Percentiles rank a stretch among this genome's conserved stretches.
phyloP scores from a whole-genome alignment of 805 yeast species.

The Kuraishia ogatae region DNA sequence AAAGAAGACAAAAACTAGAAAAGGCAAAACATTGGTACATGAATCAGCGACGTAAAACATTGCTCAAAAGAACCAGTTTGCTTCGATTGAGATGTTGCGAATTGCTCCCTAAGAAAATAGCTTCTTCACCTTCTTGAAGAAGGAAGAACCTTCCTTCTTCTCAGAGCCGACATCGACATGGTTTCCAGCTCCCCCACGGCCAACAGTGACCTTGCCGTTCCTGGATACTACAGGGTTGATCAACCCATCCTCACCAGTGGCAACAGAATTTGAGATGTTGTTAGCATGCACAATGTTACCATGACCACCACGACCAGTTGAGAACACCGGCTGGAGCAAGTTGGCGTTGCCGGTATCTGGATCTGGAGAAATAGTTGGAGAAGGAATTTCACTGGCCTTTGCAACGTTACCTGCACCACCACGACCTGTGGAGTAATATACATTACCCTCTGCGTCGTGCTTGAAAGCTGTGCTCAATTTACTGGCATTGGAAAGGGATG shows the following conservation, averaged over 20 bases:
- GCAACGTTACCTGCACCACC: conserved; percentile 50
- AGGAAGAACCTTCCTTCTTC: background rate
- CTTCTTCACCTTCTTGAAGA: conserved; percentile 4
- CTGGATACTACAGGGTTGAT: background rate
- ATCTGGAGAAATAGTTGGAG: conserved; percentile 29
- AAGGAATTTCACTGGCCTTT: conserved; percentile 30
- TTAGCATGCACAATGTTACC: conserved; percentile 40
- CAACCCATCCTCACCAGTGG: conserved; percentile 1
- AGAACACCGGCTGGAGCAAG: conserved; percentile 28
- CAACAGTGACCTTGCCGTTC: background rate
- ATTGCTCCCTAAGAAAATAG: background rate
- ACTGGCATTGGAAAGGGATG: conserved; percentile 7
- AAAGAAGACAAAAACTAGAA: background rate
- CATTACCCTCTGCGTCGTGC: conserved; percentile 22
- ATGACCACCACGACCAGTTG: conserved; percentile 52
- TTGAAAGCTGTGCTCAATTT: conserved; percentile 13
- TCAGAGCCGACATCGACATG: background rate
- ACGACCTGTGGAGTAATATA: conserved; percentile 42
- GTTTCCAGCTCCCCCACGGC: conserved; percentile 6
- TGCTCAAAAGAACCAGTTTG: no score
- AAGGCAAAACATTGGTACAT: background rate
- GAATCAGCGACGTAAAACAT: background rate
- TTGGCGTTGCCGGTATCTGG: conserved; percentile 28
- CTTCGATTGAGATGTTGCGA: no score
- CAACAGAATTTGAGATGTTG: conserved; percentile 9